These are phyloP conservation scores for Davidsoniella eucalypti DNA, from an alignment of 2,329 filamentous ascomycete genomes.

Conservation along the genomic window DNA sequence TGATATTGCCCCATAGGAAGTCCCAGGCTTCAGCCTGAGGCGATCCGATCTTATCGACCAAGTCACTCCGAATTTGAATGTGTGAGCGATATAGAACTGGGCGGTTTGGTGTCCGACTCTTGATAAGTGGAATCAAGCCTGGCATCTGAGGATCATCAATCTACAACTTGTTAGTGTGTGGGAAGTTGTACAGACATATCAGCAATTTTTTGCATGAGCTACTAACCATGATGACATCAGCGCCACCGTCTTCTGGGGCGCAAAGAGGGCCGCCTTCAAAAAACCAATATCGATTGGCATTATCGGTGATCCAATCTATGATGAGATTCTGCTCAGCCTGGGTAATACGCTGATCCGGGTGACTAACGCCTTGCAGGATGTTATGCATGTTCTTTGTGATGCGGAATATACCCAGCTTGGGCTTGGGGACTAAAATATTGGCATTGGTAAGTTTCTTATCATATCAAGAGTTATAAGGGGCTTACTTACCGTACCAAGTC, in stretches of 20 bases:
- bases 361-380: constrained; percentile 65
- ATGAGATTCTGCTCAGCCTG: constrained; percentile 45
- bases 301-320: constrained; percentile 54
- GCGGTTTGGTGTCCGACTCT: constrained; percentile 50
- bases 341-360: constrained; percentile 46
- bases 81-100: constrained; percentile 70
- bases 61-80: constrained; percentile 65
- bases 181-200: not conserved
- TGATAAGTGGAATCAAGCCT: constrained; percentile 58
- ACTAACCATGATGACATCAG: constrained; percentile 52
- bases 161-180: constrained; percentile 18
- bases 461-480: too few relatives aligned
- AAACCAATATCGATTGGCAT: constrained; percentile 61
- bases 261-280: constrained; percentile 49
- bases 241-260: constrained; percentile 49
- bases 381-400: constrained; percentile 83
- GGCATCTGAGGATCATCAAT: constrained; percentile 81
- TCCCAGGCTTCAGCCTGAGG: constrained; percentile 61
- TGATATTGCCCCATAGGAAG: constrained; percentile 57
- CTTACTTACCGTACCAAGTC: constrained; percentile 48
- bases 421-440: constrained; percentile 48
- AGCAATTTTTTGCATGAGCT: not conserved
- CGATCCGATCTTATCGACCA: constrained; percentile 43
- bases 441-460: not conserved
- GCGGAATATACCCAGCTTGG: constrained; percentile 61